Evolutionary conservation across 2,329 filamentous ascomycete genomes (phyloP).

Genomic region (Ascochyta fabae): DNA sequence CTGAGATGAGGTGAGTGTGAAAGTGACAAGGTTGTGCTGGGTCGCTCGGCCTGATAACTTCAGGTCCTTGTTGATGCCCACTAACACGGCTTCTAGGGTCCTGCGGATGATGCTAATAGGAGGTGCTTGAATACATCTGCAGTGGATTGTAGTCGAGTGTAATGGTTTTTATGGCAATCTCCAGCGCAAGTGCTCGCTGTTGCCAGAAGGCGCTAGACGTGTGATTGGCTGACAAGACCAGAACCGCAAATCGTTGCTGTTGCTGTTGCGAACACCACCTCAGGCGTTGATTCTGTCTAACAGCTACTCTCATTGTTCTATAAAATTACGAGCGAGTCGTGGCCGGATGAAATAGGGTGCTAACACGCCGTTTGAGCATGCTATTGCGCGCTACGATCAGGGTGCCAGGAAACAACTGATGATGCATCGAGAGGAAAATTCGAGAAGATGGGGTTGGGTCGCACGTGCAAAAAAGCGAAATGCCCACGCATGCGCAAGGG

Average conservation of each 20-base stretch:
- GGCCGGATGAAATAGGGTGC: too few species aligned
- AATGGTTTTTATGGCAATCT: not conserved
- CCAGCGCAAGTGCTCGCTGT: not conserved
- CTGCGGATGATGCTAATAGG: not conserved
- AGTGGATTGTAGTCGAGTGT: not conserved
- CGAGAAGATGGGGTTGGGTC: too few species aligned
- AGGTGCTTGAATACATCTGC: not conserved
- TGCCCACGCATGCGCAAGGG: too few species aligned
- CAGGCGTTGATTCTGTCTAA: too few species aligned
- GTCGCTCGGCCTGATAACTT: not conserved
- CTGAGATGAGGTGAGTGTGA: not conserved
- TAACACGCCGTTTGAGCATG: too few species aligned
- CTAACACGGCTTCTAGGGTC: not conserved
- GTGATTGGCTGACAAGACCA: not conserved
- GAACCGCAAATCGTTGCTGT: not conserved
- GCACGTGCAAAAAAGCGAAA: too few species aligned
- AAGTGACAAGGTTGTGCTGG: not conserved
- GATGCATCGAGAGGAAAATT: too few species aligned
- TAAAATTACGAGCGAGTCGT: too few species aligned
- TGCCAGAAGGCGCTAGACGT: not conserved
- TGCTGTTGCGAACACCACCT: not conserved
- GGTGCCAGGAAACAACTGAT: too few species aligned
- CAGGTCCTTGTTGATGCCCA: not conserved
- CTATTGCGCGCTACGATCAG: too few species aligned
- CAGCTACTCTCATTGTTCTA: too few species aligned